Conservation (phyloP, 768 basidiomycete species). For the Pholiota microspora region DNA sequence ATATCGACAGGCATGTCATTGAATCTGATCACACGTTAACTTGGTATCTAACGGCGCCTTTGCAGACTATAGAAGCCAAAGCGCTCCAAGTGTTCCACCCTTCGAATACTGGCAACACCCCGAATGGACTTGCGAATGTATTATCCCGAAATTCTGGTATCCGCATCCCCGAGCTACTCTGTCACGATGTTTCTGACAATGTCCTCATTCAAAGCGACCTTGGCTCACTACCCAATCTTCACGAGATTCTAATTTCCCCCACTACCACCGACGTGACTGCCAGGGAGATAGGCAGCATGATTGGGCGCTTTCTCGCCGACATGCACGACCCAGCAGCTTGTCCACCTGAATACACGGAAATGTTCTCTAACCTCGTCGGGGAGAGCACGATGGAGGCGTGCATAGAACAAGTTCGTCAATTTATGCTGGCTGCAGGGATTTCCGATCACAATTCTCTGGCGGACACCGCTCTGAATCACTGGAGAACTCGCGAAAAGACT, state of each 20-base stretch:
- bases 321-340: conserved; percentile 4
- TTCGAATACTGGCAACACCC: background rate
- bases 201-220: conserved; percentile 13
- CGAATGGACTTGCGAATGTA: background rate
- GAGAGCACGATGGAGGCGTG: conserved; percentile 6
- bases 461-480: conserved; percentile 2
- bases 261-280: background rate
- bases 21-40: background rate
- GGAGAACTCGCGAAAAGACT: conserved; percentile 6
- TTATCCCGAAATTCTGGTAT: conserved; percentile 5
- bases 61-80: conserved; percentile 8
- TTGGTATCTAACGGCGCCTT: conserved; percentile 1
- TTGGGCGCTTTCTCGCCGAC: conserved; percentile 9
- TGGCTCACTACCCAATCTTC: conserved; percentile 3
- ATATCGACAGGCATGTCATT: conserved; percentile 11
- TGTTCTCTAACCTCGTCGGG: conserved; percentile 1
- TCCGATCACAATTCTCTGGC: conserved; percentile 5
- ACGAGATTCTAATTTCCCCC: conserved; percentile 3
- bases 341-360: background rate
- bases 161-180: conserved; percentile 7
- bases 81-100: conserved; percentile 4
- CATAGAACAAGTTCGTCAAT: conserved; percentile 6
- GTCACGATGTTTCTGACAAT: conserved; percentile 3
- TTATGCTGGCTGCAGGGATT: conserved; percentile 3
- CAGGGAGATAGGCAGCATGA: background rate